Evolutionary conservation across 768 basidiomycete species (phyloP).

Genomic region (Suillus variegatus): DNA sequence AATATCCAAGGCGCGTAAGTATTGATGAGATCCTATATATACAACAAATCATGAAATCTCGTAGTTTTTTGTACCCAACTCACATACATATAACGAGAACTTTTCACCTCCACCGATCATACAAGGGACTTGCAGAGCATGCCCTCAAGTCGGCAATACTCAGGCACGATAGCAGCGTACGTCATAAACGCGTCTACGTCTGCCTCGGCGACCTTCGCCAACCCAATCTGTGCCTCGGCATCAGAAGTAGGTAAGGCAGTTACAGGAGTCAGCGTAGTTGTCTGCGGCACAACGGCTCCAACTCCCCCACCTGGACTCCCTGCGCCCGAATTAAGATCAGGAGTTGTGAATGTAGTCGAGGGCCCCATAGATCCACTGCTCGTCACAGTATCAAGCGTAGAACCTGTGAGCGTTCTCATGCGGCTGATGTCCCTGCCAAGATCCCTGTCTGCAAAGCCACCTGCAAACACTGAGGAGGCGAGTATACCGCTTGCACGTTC

Average conservation of each 20-base stretch:
- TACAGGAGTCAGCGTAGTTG: constrained; percentile 68
- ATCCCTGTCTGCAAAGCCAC: constrained; percentile 43
- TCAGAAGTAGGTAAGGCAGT: constrained; percentile 72
- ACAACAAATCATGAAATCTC: constrained; percentile 10
- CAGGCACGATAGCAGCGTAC: constrained; percentile 83
- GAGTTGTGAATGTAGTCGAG: constrained; percentile 60
- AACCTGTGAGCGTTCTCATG: constrained; percentile 57
- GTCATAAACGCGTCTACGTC: constrained; percentile 85
- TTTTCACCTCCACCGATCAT: constrained; percentile 19
- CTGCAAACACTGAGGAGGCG: constrained; percentile 33
- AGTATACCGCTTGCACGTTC: constrained; percentile 38
- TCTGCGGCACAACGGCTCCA: constrained; percentile 37
- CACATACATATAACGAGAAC: constrained; percentile 3
- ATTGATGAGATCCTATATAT: constrained; percentile 15
- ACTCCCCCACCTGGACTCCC: constrained; percentile 36
- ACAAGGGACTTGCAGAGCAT: constrained; percentile 70
- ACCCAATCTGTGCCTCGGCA: constrained; percentile 70
- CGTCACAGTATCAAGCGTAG: constrained; percentile 37
- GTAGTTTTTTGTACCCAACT: constrained; percentile 12
- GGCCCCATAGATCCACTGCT: constrained; percentile 39
- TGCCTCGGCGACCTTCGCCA: constrained; percentile 82
- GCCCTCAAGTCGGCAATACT: constrained; percentile 77
- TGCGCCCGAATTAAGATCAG: constrained; percentile 47
- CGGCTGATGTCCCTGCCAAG: constrained; percentile 39
- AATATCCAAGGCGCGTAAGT: constrained; percentile 3